Evolutionary conservation across 164 flowering plant species (phyloP), one percentile per base, ranked within the genome.

Genomic region (Vitis amurensis): DNA sequence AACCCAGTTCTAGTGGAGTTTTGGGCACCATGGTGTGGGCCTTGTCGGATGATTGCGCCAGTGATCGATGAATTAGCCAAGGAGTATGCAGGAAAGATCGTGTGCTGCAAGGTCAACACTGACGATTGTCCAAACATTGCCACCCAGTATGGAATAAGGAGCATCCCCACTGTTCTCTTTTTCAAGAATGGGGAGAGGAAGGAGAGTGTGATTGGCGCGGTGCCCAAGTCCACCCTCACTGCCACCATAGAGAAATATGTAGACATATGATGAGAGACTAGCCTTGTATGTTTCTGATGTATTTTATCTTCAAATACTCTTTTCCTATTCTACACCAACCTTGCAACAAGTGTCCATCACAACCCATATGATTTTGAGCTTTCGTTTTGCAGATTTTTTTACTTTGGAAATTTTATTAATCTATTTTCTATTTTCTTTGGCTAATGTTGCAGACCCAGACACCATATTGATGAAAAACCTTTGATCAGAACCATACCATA

Each of bases 1-100:
- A 79, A 9, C 9, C 92, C 90, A 4, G 92, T 83, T 4, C 77
- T 91, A 44, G 92, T 91, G 23, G 94, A 91, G 71, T 91, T 91
- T 59, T 91, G 94, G 94, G 97, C 97, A 37, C 92, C 94, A n/a
- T 91, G 97, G 94, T 91, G 97, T 59, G 97, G 94, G n/a, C 97
- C 97, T 2, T 91, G 97, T 59, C 59, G 89, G 70, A 88, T 91
- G 88, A 88, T 91, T 31, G 87, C 85, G 0, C 91, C 94, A 0
- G 86, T 84, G 58, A 80, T 91, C 13, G 91, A 87, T 13, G 90
- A 89, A 55, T 37, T 91, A 71, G 94, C 94, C 0, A 87, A 83
- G 61, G 86, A 88, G 27, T 88, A 87, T 61, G 81, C 87, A 0
- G 91, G 93, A 14, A 91, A 87, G 82, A 67, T 91, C 9, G 62